Conservation (phyloP, 257 asterid species). For the Fraxinus anomala region DNA sequence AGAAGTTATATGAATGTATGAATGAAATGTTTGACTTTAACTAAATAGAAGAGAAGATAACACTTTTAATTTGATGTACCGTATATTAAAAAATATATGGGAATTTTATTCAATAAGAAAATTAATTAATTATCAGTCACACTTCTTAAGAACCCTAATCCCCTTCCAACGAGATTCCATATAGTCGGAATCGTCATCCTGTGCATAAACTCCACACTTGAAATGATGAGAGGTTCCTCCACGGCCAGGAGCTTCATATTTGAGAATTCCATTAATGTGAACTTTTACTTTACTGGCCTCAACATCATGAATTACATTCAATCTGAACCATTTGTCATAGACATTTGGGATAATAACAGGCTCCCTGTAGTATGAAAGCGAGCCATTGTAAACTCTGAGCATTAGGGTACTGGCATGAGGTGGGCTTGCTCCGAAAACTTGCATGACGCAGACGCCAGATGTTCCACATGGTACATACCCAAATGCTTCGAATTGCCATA, state of each 20-base stretch:
- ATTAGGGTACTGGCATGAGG: slow-evolving; percentile 39
- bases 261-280: slow-evolving; percentile 28
- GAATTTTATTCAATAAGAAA: neutral
- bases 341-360: slow-evolving; percentile 24
- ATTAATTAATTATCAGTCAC: neutral
- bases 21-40: too few relatives aligned
- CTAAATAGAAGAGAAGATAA: neutral
- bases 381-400: slow-evolving; percentile 37
- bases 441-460: slow-evolving; percentile 42
- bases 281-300: slow-evolving; percentile 25
- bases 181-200: slow-evolving; percentile 28
- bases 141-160: slow-evolving; percentile 33
- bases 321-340: slow-evolving; percentile 31
- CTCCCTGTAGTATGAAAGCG: slow-evolving; percentile 26
- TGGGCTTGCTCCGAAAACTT: slow-evolving; percentile 34
- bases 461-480: slow-evolving; percentile 36
- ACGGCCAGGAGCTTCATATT: slow-evolving; percentile 25
- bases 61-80: neutral
- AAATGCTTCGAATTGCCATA: slow-evolving; percentile 46
- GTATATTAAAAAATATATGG: neutral
- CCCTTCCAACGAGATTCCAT: slow-evolving; percentile 46
- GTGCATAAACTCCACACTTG: slow-evolving; percentile 46
- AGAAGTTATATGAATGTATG: too few relatives aligned
- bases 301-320: slow-evolving; percentile 42
- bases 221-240: slow-evolving; percentile 33